Evolutionary conservation across 1,284 basidiomycete species (phyloP).

Genomic region (Cryptococcus neoformans): DNA sequence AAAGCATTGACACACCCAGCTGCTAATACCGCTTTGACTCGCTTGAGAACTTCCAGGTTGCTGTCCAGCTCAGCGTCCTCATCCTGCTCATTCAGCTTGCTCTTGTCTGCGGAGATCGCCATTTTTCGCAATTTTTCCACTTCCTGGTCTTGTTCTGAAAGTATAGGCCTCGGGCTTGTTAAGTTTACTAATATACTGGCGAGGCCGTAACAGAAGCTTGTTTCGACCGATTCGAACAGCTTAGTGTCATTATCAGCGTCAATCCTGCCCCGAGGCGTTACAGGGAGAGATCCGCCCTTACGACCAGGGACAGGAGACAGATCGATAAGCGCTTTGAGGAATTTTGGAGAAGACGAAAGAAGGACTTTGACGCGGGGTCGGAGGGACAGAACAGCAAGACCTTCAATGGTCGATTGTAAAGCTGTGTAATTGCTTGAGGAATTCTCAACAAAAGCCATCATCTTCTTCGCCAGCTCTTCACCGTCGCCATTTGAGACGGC

Average conservation of each 20-base stretch:
- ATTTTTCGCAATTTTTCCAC: constrained; percentile 70
- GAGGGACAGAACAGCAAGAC: constrained; percentile 72
- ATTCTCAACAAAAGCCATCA: constrained; percentile 58
- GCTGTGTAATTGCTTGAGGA: background rate
- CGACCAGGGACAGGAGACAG: constrained; percentile 33
- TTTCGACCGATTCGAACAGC: constrained; percentile 24
- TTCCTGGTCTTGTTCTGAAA: constrained; percentile 75
- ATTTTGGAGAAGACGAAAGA: constrained; percentile 57
- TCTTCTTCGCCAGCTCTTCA: constrained; percentile 53
- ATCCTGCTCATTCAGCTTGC: constrained; percentile 24
- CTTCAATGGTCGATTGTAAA: constrained; percentile 54
- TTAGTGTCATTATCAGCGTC: constrained; percentile 14
- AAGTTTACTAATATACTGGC: constrained; percentile 71
- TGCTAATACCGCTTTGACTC: constrained; percentile 59
- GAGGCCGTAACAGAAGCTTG: constrained; percentile 67
- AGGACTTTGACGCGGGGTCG: constrained; percentile 64
- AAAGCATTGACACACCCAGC: constrained; percentile 65
- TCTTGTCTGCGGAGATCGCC: constrained; percentile 52
- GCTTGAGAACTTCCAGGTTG: constrained; percentile 60
- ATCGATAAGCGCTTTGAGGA: constrained; percentile 63
- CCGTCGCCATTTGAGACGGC: constrained; percentile 11
- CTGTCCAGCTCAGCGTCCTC: constrained; percentile 50
- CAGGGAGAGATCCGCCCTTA: constrained; percentile 53
- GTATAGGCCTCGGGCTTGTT: constrained; percentile 62
- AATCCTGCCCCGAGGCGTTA: constrained; percentile 49